phyloP scores from a whole-genome alignment of 176 grass and related monocot genomes.

The Bolboschoenus planiculmis region DNA sequence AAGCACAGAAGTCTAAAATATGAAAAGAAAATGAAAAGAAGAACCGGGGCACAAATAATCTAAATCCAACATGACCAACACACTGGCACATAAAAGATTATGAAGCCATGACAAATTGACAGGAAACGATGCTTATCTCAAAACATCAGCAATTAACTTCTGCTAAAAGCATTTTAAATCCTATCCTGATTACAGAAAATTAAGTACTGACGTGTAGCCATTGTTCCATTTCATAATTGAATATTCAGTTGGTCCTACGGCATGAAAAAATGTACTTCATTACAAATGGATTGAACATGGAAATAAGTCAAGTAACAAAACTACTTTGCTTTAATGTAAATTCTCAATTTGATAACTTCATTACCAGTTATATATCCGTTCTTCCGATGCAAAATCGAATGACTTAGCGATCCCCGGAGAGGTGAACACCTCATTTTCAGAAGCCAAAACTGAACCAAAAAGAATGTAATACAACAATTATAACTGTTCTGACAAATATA shows the following conservation, averaged over 20 bases:
- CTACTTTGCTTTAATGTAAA: too few species aligned
- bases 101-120: background rate
- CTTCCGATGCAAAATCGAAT: conserved; percentile 87
- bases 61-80: background rate
- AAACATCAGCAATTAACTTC: background rate
- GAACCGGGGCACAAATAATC: background rate
- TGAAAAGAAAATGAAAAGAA: background rate
- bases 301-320: background rate
- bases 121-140: background rate
- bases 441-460: conserved; percentile 44
- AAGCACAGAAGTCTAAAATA: background rate
- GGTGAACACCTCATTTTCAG: conserved; percentile 65
- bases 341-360: background rate
- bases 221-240: background rate
- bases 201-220: background rate
- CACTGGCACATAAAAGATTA: background rate
- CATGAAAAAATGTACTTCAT: background rate
- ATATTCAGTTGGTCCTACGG: background rate
- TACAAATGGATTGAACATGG: background rate
- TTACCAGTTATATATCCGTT: conserved; percentile 96
- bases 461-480: background rate
- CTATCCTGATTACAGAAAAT: background rate
- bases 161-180: background rate
- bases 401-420: conserved; percentile 70
- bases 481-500: background rate